Evolutionary conservation across 2,329 filamentous ascomycete species (phyloP), one percentile per base, ranked within the genome.

Genomic region (Pyrenophora graminea): DNA sequence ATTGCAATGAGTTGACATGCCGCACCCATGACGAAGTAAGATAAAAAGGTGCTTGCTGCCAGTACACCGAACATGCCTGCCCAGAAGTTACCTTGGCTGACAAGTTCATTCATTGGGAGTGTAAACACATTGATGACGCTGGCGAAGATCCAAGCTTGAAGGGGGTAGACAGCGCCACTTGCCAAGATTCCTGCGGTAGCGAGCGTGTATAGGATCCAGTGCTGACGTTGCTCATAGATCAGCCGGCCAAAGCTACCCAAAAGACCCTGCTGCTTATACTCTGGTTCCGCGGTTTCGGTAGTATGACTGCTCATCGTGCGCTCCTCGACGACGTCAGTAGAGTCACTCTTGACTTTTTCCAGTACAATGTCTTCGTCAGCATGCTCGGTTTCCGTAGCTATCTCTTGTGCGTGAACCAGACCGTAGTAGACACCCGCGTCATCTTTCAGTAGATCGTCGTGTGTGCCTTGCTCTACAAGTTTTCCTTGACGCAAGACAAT

Each of bases 381-480:
- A 6, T 64, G 61, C 25, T 63, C 56, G 2, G 55, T 53, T 34
- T 64, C 56, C 49, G 68, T 60, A 2, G 68, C 57, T 18, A 75
- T 63, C 10, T 68, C 59, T 44, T 75, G 73, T 3, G 73, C 80
- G 4, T 79, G 76, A 1, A 91, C 88, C 4, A 92, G 80, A 2
- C 80, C 81, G 32, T 81, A 81, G 63, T 93, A 93, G 15, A 88
- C 78, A 1, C 88, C 84, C 2, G 76, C 77, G 4, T 84, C 77
- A 32, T 80, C 73, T 3, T 77, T 69, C 1, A 95, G 77, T 0
- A 96, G 80, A 37, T 84, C 81, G 6, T 90, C 83, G 58, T 96
- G 91, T 0, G 83, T 90, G 0, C 91, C 91, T 59, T 86, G 77
- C 69, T 96, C 90, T 7, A 87, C 80, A 0, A 91, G 82, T 45